A percentile compares a stretch with the other conserved stretches of the same genome.
These are phyloP conservation scores for Heracleum sosnowskyi DNA, from an alignment of 129 eudicot species.

Conservation along the genomic window DNA sequence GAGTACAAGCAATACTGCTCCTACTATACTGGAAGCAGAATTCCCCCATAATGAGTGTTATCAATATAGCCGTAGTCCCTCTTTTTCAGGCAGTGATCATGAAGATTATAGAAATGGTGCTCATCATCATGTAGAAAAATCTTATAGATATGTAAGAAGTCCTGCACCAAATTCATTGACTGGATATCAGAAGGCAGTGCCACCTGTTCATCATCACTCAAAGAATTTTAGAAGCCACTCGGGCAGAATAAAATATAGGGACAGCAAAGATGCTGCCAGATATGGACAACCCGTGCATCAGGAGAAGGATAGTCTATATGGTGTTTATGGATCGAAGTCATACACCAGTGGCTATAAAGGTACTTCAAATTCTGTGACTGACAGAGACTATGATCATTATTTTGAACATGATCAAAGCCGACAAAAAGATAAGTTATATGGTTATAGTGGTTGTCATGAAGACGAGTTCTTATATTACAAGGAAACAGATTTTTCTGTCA, in stretches of 20 bases:
- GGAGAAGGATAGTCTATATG: constrained; percentile 8
- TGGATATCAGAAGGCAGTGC: constrained; percentile 17
- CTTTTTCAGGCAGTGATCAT: constrained; percentile 22
- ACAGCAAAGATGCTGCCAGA: constrained; percentile 27
- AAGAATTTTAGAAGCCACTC: constrained; percentile 13
- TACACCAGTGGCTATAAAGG: constrained; percentile 19
- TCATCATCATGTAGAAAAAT: constrained; percentile 12
- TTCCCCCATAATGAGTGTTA: constrained; percentile 19
- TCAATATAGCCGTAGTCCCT: constrained; percentile 15
- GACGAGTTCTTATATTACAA: constrained; percentile 21
- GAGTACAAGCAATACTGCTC: constrained; percentile 22
- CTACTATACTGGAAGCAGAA: constrained; percentile 23
- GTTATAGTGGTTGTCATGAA: constrained; percentile 27
- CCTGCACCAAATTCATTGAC: constrained; percentile 13
- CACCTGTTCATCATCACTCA: constrained; percentile 12
- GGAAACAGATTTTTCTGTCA: constrained; percentile 17
- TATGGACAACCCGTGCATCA: constrained; percentile 18
- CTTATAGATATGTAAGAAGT: constrained; percentile 12
- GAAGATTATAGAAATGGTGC: constrained; percentile 10
- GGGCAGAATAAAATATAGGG: constrained; percentile 15
- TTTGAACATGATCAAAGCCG: constrained; percentile 18
- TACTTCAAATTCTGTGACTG: constrained; percentile 18
- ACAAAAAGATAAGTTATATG: constrained; percentile 22
- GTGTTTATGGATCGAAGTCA: constrained; percentile 8
- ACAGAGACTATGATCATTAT: constrained; percentile 18